phyloP scores from a whole-genome alignment of 441 rosid genomes.

The Croton laevigatus region DNA sequence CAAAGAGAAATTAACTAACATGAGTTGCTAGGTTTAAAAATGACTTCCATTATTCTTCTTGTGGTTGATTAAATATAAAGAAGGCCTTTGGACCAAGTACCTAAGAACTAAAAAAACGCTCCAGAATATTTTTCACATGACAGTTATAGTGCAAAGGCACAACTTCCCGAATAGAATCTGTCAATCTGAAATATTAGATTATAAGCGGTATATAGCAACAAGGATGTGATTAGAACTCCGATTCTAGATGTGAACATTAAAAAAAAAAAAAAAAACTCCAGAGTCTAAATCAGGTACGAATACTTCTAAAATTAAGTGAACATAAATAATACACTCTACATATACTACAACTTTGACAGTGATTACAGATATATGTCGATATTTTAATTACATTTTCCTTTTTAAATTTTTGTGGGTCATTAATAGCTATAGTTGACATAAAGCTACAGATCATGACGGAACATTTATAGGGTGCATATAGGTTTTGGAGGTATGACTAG shows the following conservation, averaged over 20 bases:
- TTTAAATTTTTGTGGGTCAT: not conserved
- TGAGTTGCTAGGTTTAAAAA: not conserved
- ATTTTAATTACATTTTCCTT: not conserved
- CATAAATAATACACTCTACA: not conserved
- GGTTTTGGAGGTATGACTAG: not conserved
- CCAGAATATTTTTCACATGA: not conserved
- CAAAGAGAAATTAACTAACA: conserved; percentile 4
- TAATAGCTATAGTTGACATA: not conserved
- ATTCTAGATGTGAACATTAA: too few species aligned
- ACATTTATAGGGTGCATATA: not conserved
- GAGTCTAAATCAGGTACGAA: too few species aligned
- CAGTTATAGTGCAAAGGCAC: not conserved
- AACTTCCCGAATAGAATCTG: too few species aligned
- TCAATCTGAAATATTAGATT: too few species aligned
- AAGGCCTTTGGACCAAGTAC: not conserved
- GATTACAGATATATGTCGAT: not conserved
- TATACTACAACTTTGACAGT: not conserved
- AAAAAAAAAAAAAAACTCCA: too few species aligned
- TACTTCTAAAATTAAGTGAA: too few species aligned
- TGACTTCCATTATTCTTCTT: not conserved
- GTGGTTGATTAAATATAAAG: not conserved
- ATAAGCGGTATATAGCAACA: too few species aligned
- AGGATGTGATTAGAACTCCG: too few species aligned
- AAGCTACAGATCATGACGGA: not conserved
- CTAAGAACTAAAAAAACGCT: not conserved